Evolutionary conservation across 768 basidiomycete genomes (phyloP).

Genomic region (Calocybe gangraenosa): DNA sequence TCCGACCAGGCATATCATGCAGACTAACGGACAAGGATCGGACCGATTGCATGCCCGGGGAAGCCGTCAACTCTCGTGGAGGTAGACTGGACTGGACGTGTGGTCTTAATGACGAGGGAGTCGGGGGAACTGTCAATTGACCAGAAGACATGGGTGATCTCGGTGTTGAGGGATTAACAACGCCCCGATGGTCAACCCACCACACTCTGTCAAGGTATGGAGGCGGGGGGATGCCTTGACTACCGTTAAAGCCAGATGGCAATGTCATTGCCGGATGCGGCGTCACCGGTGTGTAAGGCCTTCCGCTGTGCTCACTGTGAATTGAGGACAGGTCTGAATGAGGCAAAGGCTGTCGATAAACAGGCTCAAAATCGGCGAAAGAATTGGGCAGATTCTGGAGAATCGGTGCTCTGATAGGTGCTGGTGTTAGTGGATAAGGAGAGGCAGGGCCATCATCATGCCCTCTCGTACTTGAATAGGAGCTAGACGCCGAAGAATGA

Average conservation of each 20-base stretch:
- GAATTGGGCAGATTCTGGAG: constrained; percentile 13
- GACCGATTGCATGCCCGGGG: constrained; percentile 12
- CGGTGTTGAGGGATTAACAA: background rate
- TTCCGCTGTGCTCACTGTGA: background rate
- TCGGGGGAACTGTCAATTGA: constrained; percentile 6
- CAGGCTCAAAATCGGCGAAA: constrained; percentile 14
- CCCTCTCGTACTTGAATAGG: background rate
- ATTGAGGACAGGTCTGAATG: constrained; percentile 3
- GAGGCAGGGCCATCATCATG: background rate
- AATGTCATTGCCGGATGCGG: background rate
- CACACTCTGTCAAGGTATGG: background rate
- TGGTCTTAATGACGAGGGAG: constrained; percentile 9
- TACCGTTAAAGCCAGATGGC: background rate
- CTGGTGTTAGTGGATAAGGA: background rate
- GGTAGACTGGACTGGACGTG: constrained; percentile 3
- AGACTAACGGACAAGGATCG: constrained; percentile 15
- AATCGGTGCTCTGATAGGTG: background rate
- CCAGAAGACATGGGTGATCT: background rate
- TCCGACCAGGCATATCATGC: constrained; percentile 1
- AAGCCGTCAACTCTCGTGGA: constrained; percentile 3
- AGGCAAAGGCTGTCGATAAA: constrained; percentile 15
- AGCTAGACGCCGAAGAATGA: constrained; percentile 1
- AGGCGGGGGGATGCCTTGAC: background rate
- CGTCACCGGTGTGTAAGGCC: background rate
- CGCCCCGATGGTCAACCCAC: background rate